Conservation (phyloP, 2,329 filamentous ascomycete genomes). For the Fusarium nurragi region DNA sequence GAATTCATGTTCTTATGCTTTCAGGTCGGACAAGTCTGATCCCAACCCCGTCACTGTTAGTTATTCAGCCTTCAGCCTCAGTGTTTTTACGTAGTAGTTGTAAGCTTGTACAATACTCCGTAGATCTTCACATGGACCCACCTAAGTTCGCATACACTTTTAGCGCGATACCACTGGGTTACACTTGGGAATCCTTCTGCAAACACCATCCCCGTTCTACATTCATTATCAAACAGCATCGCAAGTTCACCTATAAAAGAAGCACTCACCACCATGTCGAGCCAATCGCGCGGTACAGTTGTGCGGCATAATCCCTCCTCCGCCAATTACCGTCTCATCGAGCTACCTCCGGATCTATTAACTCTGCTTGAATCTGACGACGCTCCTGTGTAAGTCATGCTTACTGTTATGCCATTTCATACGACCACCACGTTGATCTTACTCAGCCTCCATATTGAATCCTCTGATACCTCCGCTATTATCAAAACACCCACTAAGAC, state of each 20-base stretch:
- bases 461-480: slow-evolving; percentile 60
- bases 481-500: slow-evolving; percentile 62
- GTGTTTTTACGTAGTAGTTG: background rate
- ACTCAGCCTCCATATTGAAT: slow-evolving; percentile 58
- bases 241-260: background rate
- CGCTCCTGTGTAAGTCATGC: slow-evolving; percentile 60
- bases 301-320: slow-evolving; percentile 61
- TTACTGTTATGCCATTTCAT: background rate
- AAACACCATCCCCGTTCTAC: background rate
- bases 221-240: background rate
- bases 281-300: slow-evolving; percentile 59
- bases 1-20: background rate
- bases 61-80: background rate
- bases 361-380: slow-evolving; percentile 63
- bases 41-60: background rate
- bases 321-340: slow-evolving; percentile 67
- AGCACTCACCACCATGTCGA: slow-evolving; percentile 53
- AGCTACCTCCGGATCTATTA: slow-evolving; percentile 68
- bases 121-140: slow-evolving; percentile 15
- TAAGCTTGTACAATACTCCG: background rate
- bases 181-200: background rate
- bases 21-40: background rate
- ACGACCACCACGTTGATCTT: background rate
- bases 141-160: background rate
- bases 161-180: background rate